Base-by-base conservation (phyloP, 805 yeast genomes). In the Starmerella ratchasimensis region DNA sequence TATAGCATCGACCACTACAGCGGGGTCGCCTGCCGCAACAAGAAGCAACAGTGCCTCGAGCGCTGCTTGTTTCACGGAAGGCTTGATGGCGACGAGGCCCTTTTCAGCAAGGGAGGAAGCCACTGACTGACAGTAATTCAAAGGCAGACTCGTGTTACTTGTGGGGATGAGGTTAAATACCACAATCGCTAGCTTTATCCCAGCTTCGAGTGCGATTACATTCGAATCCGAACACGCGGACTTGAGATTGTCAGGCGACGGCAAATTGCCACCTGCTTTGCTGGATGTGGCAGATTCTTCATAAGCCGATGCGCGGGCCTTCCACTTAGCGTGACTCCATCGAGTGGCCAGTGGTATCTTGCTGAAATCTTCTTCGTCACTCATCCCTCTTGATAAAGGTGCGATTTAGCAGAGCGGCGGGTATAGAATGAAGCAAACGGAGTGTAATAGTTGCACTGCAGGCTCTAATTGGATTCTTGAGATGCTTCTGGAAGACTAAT, bases 171-270 rank as follows among this genome's bases (percentile, higher is more conserved):
- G 71, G 69, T 30, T 80, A 58, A 49, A 71, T 69, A 25, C 17
- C 4, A 71, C 64, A 11, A 59, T 58, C 5, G 82, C 55, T 6
- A 80, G 67, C 3, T 60, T 55, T 16, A 83, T 61, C 4, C 82
- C 97, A 1, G 77, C 62, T 52, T 90, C 97, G 46, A 84, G 94
- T 0, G 97, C 94, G 14, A 79, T 90, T 15, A 84, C 95, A 54
- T 90, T 90, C 23, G 77, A 56, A 54, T 90, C 98, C 3, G 71
- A 64, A 6, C 80, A 75, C 28, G 76, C 67, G 46, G 65, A 64
- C 47, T 70, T 74, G 50, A 76, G 62, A 2, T 39, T 43, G 20
- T 34, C 39, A 14, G 23, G 16, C 8, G 32, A 4, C 8, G 44
- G 39, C 22, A 25, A 14, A 10, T 11, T 24, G 10, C 22, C 27